These are phyloP conservation scores for Licmophora abbreviata DNA, from an alignment of 108 stramenopile genomes.

Conservation along the genomic window DNA sequence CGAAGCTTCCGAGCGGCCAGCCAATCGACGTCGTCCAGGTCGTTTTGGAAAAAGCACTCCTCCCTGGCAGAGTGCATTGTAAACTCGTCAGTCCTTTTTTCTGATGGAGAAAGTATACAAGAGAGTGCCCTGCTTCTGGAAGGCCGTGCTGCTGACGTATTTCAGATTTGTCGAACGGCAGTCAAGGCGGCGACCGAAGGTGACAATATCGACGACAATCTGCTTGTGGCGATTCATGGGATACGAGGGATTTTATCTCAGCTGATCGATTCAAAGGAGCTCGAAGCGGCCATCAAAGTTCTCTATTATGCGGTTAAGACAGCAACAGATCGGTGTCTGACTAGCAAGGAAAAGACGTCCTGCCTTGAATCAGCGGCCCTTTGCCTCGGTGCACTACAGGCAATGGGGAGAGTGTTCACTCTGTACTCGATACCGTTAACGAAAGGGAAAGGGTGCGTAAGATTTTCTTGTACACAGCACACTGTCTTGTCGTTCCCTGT, in stretches of 20 bases:
- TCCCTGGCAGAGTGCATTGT: constrained; percentile 5
- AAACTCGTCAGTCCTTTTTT: background rate
- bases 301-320: constrained; percentile 16
- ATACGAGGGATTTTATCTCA: constrained; percentile 12
- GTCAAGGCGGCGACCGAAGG: constrained; percentile 11
- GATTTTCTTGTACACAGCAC: background rate
- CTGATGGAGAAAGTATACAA: constrained; percentile 1
- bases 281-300: constrained; percentile 13
- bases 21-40: too few species aligned
- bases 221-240: constrained; percentile 15
- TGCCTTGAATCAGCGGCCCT: background rate
- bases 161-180: constrained; percentile 8
- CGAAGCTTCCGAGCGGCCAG: too few species aligned
- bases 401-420: constrained; percentile 3
- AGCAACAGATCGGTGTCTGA: background rate
- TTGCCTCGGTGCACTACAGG: constrained; percentile 13
- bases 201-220: background rate
- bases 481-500: background rate
- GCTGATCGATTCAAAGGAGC: background rate
- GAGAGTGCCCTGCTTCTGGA: constrained; percentile 6
- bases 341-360: constrained; percentile 1
- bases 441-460: background rate
- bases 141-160: constrained; percentile 8
- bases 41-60: constrained; percentile 4
- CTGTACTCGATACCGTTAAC: constrained; percentile 10